Evolutionary conservation across 1,139 yeast genomes (phyloP).

Genomic region (Suzukiozyma palmioleophila): DNA sequence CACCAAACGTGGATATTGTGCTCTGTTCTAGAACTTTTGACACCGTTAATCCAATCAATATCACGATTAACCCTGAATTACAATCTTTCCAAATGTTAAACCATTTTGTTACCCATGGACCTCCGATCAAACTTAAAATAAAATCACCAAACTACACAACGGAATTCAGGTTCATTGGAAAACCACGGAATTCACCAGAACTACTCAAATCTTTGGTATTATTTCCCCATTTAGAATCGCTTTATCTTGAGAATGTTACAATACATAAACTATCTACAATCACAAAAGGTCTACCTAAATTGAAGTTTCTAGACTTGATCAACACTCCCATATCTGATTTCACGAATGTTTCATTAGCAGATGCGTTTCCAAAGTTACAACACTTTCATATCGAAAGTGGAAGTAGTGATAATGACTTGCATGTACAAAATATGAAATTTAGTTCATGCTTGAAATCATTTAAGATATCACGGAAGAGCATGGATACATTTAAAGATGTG

Average conservation of each 20-base stretch:
- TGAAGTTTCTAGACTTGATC: constrained; percentile 7
- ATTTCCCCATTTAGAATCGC: not conserved
- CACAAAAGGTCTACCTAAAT: constrained; percentile 4
- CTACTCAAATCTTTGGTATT: not conserved
- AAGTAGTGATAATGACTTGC: constrained; percentile 6
- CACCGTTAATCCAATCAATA: not conserved
- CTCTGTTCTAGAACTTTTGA: not conserved
- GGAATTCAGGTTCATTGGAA: not conserved
- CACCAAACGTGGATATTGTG: not conserved
- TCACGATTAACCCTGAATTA: not conserved
- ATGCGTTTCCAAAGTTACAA: constrained; percentile 7
- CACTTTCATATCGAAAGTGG: constrained; percentile 9
- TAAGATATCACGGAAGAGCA: constrained; percentile 8
- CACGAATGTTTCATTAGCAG: constrained; percentile 5
- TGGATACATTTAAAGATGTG: constrained; percentile 4
- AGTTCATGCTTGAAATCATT: constrained; percentile 5
- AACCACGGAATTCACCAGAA: not conserved
- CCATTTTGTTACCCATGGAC: not conserved
- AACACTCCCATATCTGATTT: constrained; percentile 9
- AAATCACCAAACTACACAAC: not conserved
- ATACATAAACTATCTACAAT: not conserved
- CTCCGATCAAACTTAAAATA: not conserved
- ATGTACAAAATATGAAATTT: constrained; percentile 5
- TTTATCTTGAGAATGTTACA: not conserved
- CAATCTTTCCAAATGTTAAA: not conserved